Conservation (phyloP, 805 yeast genomes). For the Starmerella stellata region DNA sequence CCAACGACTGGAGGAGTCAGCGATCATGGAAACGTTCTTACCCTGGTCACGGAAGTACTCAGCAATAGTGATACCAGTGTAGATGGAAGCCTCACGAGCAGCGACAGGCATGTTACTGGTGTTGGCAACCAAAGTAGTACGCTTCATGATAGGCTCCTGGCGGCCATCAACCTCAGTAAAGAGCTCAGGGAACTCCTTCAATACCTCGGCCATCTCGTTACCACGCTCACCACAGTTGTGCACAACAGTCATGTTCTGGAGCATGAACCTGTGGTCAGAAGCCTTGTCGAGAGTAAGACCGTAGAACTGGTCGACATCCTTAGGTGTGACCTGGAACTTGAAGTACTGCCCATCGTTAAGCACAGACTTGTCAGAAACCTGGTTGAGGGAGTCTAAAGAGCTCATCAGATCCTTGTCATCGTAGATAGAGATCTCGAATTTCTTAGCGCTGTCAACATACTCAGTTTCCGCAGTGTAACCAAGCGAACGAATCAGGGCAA, state of each 20-base stretch:
- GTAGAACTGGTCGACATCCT: constrained; percentile 25
- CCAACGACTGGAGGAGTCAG: constrained; percentile 99
- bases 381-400: background rate
- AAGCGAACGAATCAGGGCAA: background rate
- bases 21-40: constrained; percentile 97
- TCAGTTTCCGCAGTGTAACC: background rate
- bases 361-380: background rate
- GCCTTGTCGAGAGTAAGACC: constrained; percentile 28
- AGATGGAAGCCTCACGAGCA: constrained; percentile 98
- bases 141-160: constrained; percentile 98
- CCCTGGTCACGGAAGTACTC: constrained; percentile 99
- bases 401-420: background rate
- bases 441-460: background rate
- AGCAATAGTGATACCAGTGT: constrained; percentile 96
- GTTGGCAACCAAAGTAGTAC: constrained; percentile 95
- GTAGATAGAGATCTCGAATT: background rate
- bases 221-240: constrained; percentile 75
- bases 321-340: constrained; percentile 22
- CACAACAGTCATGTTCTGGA: constrained; percentile 22
- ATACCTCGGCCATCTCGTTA: constrained; percentile 97
- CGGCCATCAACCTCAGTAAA: constrained; percentile 79
- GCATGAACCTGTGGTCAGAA: constrained; percentile 29
- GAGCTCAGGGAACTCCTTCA: constrained; percentile 98
- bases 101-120: constrained; percentile 99
- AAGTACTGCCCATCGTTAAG: constrained; percentile 14